Evolutionary conservation across 73 alveolate species (phyloP), one percentile per base, ranked within the genome.

Genomic region (Paramecium tetraurelia): DNA sequence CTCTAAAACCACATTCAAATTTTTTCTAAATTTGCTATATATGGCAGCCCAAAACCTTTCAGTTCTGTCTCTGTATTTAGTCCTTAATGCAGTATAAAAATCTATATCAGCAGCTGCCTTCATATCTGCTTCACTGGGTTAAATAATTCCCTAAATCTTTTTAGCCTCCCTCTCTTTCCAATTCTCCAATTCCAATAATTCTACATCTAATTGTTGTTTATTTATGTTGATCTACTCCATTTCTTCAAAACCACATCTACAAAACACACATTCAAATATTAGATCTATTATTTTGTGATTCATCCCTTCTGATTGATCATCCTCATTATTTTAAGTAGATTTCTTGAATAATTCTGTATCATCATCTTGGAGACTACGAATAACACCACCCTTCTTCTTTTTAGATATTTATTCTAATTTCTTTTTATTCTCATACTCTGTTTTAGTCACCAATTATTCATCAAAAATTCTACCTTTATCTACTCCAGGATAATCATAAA

Each of bases 21-120:
- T 33, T 7, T 68, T 16, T 68, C 46, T 31, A 33, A 68, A 68
- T 22, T 31, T 68, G 4, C 16, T 68, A 68, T 68, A 68, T 27
- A 68, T 27, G 24, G 50, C 40, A 68, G 46, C 84, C 84, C 84
- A 68, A 68, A 68, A 68, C 27, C 84, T 68, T 14, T 68, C 84
- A 12, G 46, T 33, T 24, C 84, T 68, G 24, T 68, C 84, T 68
- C 7, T 33, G 10, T 68, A 31, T 31, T 31, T 33, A 9, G 50
- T 33, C 9, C 46, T 31, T 68, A 68, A 68, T 31, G 40, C 46
- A 22, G 50, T 33, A 68, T 68, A 68, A 68, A 68, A 68, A 68
- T 68, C 84, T 3, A 31, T 21, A 31, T 33, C 46, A 4, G 27
- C n/a, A 1, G 46, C 50, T 20, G 84, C 3, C 29, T 22, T 68